A percentile compares a stretch with the other conserved stretches of the same genome.
Conservation (phyloP, 352 stramenopile species). For the Pythium myriotylum region DNA sequence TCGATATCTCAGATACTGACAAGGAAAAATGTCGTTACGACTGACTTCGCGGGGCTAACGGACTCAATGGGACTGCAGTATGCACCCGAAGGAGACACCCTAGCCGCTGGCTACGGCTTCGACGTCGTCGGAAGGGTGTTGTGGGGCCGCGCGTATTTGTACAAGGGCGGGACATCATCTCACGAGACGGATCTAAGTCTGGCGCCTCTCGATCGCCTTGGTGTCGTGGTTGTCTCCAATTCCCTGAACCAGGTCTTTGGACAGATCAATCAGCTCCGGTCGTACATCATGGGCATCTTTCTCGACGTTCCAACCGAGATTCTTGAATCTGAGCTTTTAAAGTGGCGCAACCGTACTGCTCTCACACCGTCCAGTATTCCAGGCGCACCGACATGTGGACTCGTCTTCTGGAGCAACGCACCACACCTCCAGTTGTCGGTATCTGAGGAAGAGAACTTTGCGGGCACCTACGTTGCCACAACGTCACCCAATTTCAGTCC, state of each 20-base stretch:
- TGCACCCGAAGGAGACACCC: constrained; percentile 44
- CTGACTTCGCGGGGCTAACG: constrained; percentile 43
- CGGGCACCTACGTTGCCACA: constrained; percentile 46
- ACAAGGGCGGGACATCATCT: constrained; percentile 62
- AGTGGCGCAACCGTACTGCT: constrained; percentile 26
- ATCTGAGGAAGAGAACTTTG: constrained; percentile 30
- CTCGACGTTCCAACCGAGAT: constrained; percentile 59
- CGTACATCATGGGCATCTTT: constrained; percentile 71
- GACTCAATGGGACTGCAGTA: constrained; percentile 49
- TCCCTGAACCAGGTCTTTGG: constrained; percentile 45
- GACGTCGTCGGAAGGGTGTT: constrained; percentile 55
- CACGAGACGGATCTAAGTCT: constrained; percentile 65
- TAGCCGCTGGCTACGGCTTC: constrained; percentile 69
- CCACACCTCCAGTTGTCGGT: constrained; percentile 28
- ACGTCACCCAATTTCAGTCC: constrained; percentile 33
- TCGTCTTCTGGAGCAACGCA: constrained; percentile 48
- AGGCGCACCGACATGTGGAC: constrained; percentile 40
- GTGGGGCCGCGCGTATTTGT: constrained; percentile 66
- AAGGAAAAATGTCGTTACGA: constrained; percentile 41
- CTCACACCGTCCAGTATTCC: constrained; percentile 33
- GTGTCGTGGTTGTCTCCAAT: constrained; percentile 64
- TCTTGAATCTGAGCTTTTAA: constrained; percentile 42
- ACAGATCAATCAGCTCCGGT: constrained; percentile 47
- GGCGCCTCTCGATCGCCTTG: constrained; percentile 41
- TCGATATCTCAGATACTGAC: constrained; percentile 61